These are phyloP conservation scores for Lathyrus aphaca DNA, from an alignment of 306 rosid species.

Conservation along the genomic window DNA sequence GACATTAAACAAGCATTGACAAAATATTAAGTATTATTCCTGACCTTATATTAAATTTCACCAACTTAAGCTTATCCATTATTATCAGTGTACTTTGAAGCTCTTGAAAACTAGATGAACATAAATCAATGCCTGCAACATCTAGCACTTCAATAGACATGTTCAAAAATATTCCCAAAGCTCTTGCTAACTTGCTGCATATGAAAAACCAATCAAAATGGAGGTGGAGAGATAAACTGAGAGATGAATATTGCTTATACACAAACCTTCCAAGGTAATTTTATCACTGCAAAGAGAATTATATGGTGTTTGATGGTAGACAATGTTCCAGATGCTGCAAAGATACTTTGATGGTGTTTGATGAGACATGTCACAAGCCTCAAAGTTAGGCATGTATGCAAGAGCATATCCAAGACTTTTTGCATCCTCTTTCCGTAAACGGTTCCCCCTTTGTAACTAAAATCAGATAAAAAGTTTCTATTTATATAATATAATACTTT, in stretches of 20 bases:
- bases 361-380: no score
- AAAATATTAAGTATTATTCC: slow-evolving; percentile 31
- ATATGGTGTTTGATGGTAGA: slow-evolving; percentile 48
- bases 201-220: slow-evolving; percentile 45
- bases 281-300: slow-evolving; percentile 80
- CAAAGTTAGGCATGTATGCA: slow-evolving; percentile 68
- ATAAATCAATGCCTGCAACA: slow-evolving; percentile 67
- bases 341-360: no score
- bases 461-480: slow-evolving; percentile 39
- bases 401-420: slow-evolving; percentile 69
- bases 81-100: slow-evolving; percentile 47
- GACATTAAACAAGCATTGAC: slow-evolving; percentile 35
- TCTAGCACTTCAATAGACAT: slow-evolving; percentile 64
- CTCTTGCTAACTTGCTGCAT: slow-evolving; percentile 65
- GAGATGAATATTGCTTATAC: slow-evolving; percentile 30
- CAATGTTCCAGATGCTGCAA: no score
- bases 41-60: slow-evolving; percentile 77
- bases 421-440: slow-evolving; percentile 62
- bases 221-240: slow-evolving; percentile 32
- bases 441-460: slow-evolving; percentile 60
- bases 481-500: slow-evolving; percentile 25
- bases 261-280: slow-evolving; percentile 90
- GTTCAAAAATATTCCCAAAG: slow-evolving; percentile 63
- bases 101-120: slow-evolving; percentile 66
- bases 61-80: slow-evolving; percentile 56